Evolutionary conservation across 2,329 filamentous ascomycete genomes (phyloP).

Genomic region (Epichloe sp.): DNA sequence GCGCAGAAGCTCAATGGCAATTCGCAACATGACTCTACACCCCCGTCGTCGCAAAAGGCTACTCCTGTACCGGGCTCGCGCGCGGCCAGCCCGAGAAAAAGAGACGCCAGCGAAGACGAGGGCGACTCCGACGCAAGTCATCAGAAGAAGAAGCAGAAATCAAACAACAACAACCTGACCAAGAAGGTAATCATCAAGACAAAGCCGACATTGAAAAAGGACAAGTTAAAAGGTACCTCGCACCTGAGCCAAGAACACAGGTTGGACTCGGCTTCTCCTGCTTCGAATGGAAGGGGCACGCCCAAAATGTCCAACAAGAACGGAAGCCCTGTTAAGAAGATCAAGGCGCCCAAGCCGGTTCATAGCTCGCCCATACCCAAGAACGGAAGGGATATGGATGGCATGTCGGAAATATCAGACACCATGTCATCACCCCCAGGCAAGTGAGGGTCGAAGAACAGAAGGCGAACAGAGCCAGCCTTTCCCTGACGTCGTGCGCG

Average conservation of each 20-base stretch:
- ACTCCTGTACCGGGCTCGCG: constrained; percentile 44
- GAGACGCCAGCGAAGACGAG: constrained; percentile 43
- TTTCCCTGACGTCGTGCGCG: neutral
- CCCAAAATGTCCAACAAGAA: constrained; percentile 24
- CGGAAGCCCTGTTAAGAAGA: constrained; percentile 28
- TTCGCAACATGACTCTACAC: constrained; percentile 42
- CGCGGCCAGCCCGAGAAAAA: constrained; percentile 42
- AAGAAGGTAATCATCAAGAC: constrained; percentile 46
- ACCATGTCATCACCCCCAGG: constrained; percentile 40
- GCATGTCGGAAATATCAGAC: constrained; percentile 42
- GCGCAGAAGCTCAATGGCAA: constrained; percentile 49
- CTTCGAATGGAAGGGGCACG: constrained; percentile 6
- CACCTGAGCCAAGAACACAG: constrained; percentile 37
- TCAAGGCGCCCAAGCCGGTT: constrained; percentile 32
- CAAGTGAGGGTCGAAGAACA: constrained; percentile 3
- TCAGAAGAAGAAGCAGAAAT: constrained; percentile 49
- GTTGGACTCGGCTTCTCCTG: constrained; percentile 16
- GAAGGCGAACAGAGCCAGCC: too few relatives aligned
- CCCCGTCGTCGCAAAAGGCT: constrained; percentile 50
- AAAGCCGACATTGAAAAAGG: constrained; percentile 37
- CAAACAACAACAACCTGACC: constrained; percentile 18
- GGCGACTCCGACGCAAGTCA: constrained; percentile 35
- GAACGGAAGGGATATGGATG: constrained; percentile 35
- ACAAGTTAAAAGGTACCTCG: constrained; percentile 39
- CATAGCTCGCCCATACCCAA: constrained; percentile 37